Conservation (phyloP, 345 rosid species). For the Lepidium aucheri region DNA sequence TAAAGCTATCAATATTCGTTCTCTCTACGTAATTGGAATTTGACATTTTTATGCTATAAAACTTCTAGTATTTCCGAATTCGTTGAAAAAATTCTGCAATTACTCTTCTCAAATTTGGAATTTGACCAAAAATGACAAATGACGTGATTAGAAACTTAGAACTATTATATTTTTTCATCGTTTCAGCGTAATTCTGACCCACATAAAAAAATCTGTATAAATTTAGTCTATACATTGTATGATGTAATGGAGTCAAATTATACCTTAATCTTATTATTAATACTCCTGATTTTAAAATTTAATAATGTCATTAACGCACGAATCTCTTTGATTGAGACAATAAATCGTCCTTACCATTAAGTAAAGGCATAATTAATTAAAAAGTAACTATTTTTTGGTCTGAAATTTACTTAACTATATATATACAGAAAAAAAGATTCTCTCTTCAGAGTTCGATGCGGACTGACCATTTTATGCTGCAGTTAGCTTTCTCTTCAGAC, state of each 20-base stretch:
- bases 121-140: background rate
- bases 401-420: background rate
- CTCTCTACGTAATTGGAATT: too few relatives aligned
- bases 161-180: too few relatives aligned
- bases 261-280: background rate
- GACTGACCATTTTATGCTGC: conserved; percentile 10
- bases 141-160: too few relatives aligned
- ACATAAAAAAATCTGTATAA: too few relatives aligned
- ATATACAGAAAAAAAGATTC: background rate
- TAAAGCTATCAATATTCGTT: too few relatives aligned
- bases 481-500: background rate
- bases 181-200: too few relatives aligned
- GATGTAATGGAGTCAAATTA: background rate
- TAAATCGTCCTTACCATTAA: conserved; percentile 8
- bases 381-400: too few relatives aligned
- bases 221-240: background rate
- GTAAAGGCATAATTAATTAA: background rate
- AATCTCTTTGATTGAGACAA: background rate
- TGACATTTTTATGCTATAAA: too few relatives aligned
- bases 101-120: background rate
- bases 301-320: background rate
- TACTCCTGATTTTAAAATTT: too few relatives aligned
- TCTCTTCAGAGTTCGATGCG: background rate
- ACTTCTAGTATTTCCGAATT: too few relatives aligned
- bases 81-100: background rate